Evolutionary conservation across 768 basidiomycete genomes (phyloP).

Genomic region (Pleurotus salmoneostramineus): DNA sequence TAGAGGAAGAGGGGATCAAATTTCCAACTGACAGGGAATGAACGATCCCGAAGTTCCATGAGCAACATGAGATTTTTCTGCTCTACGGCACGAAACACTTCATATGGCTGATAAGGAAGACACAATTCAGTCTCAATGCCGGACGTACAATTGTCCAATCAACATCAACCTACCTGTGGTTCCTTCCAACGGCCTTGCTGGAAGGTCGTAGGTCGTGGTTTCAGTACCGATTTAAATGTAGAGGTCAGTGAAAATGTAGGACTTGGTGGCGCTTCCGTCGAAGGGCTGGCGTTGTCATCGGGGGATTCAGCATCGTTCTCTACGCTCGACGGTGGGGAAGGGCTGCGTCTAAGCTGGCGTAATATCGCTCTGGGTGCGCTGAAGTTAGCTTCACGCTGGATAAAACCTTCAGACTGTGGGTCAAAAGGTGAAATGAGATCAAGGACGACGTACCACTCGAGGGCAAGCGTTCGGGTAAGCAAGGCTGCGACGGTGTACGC

Average conservation of each 20-base stretch:
- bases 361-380: conserved; percentile 55
- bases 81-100: conserved; percentile 85
- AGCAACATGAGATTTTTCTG: conserved; percentile 76
- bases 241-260: conserved; percentile 11
- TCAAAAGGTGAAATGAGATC: conserved; percentile 8
- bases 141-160: conserved; percentile 31
- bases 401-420: conserved; percentile 46
- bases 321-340: conserved; percentile 27
- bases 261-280: conserved; percentile 14
- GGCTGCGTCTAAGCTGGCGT: conserved; percentile 46
- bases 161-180: conserved; percentile 40
- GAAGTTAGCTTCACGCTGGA: conserved; percentile 66
- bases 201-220: conserved; percentile 10
- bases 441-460: conserved; percentile 44
- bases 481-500: conserved; percentile 39
- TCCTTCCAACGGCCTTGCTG: conserved; percentile 37
- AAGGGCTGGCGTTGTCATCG: conserved; percentile 10
- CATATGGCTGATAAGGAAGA: conserved; percentile 30
- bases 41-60: conserved; percentile 78
- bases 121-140: background rate
- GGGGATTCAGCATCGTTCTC: background rate
- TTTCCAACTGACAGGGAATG: conserved; percentile 57
- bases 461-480: conserved; percentile 69
- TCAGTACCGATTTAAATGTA: conserved; percentile 8
- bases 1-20: background rate